A percentile compares a stretch with the other conserved stretches of the same genome.
These are phyloP conservation scores for Nothomitra cinnamomea DNA, from an alignment of 2,329 filamentous ascomycete genomes.

Conservation along the genomic window DNA sequence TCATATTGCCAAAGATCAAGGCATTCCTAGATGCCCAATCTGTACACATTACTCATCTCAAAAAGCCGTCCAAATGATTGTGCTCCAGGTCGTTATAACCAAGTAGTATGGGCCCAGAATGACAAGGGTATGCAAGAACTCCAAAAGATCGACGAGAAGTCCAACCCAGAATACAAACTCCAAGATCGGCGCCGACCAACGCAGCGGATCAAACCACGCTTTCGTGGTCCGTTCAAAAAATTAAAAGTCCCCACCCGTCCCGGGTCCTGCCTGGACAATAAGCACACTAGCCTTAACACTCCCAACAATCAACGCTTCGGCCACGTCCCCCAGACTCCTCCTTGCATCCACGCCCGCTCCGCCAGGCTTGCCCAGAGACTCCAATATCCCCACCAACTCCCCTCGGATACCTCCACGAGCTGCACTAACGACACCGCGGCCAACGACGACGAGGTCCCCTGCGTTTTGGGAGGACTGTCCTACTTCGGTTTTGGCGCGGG, in stretches of 20 bases:
- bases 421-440: slow-evolving; percentile 24
- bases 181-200: too few relatives aligned
- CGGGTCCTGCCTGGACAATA: slow-evolving; percentile 30
- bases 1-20: too few relatives aligned
- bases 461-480: slow-evolving; percentile 45
- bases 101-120: too few relatives aligned
- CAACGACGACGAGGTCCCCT: slow-evolving; percentile 54
- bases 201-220: too few relatives aligned
- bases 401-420: slow-evolving; percentile 15
- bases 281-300: slow-evolving; percentile 50
- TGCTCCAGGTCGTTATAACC: too few relatives aligned
- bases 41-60: too few relatives aligned
- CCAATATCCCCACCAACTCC: slow-evolving; percentile 19
- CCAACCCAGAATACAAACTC: too few relatives aligned
- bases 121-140: too few relatives aligned
- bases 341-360: slow-evolving; percentile 19
- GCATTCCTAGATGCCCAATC: too few relatives aligned
- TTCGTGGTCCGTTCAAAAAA: too few relatives aligned
- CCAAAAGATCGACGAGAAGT: too few relatives aligned
- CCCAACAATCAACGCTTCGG: slow-evolving; percentile 29
- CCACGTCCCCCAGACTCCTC: slow-evolving; percentile 19
- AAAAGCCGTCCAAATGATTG: too few relatives aligned
- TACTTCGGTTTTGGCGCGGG: slow-evolving; percentile 40
- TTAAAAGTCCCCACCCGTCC: not conserved
- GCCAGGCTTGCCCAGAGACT: slow-evolving; percentile 18